Percentiles rank a stretch among this genome's conserved stretches.
Evolutionary conservation across 805 yeast genomes (phyloP).

Genomic region (Hemisphaericaspora nanyangensis): DNA sequence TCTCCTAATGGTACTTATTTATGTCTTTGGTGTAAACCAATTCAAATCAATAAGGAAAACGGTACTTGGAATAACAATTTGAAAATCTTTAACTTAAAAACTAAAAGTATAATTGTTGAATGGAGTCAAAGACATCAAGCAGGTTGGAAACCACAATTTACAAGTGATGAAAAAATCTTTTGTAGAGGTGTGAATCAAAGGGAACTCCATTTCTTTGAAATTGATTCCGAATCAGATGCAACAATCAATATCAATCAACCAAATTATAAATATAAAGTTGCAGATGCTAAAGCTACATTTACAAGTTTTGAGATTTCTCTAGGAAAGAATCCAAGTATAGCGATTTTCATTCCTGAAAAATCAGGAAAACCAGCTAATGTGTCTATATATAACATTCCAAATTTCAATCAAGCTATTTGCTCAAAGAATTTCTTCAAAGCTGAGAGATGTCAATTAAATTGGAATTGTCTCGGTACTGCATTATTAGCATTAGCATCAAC

Average conservation of each 20-base stretch:
- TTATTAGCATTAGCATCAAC: conserved; percentile 90
- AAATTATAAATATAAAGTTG: conserved; percentile 52
- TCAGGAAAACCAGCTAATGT: conserved; percentile 88
- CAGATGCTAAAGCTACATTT: conserved; percentile 45
- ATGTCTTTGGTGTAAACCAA: conserved; percentile 88
- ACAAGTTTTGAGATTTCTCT: conserved; percentile 71
- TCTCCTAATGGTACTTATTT: conserved; percentile 85
- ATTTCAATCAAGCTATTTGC: conserved; percentile 73
- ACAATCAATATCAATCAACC: conserved; percentile 44
- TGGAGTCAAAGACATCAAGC: conserved; percentile 79
- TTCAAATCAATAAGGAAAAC: conserved; percentile 55
- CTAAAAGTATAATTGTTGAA: conserved; percentile 48
- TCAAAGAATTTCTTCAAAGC: conserved; percentile 92
- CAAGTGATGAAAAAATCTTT: conserved; percentile 70
- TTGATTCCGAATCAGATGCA: conserved; percentile 24
- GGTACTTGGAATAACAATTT: conserved; percentile 81
- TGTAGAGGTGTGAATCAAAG: conserved; percentile 54
- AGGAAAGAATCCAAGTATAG: conserved; percentile 85
- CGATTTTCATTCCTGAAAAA: conserved; percentile 84
- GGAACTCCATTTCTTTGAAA: conserved; percentile 68
- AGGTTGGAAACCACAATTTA: conserved; percentile 92
- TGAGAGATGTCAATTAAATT: conserved; percentile 83
- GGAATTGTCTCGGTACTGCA: conserved; percentile 96
- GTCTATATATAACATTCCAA: conserved; percentile 75
- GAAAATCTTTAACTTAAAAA: conserved; percentile 59